Conservation (phyloP, 2,329 filamentous ascomycete species). For the Setomelanomma holmii region DNA sequence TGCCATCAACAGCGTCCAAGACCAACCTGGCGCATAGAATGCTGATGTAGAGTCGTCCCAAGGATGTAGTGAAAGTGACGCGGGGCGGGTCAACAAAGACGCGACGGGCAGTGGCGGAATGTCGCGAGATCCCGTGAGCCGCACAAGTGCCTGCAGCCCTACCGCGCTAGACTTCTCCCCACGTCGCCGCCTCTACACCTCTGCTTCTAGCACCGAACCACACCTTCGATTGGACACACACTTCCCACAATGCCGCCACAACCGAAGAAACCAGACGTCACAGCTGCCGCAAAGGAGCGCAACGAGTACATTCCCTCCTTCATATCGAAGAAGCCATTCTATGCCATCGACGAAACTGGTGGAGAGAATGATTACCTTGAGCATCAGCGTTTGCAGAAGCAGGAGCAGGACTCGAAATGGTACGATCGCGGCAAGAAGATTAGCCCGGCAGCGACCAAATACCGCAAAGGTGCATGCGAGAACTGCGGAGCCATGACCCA, state of each 20-base stretch:
- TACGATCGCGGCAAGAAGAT: slow-evolving; percentile 87
- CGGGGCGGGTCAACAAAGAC: slow-evolving; percentile 20
- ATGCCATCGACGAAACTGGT: slow-evolving; percentile 77
- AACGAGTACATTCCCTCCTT: slow-evolving; percentile 98
- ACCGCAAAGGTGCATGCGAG: slow-evolving; percentile 96
- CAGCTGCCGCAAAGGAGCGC: slow-evolving; percentile 76
- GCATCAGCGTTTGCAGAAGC: slow-evolving; percentile 86
- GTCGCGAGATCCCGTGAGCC: slow-evolving; percentile 31
- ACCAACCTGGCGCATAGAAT: slow-evolving; percentile 2
- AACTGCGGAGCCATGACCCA: slow-evolving; percentile 98
- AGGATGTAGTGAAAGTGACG: too few species aligned
- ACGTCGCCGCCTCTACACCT: slow-evolving; percentile 17
- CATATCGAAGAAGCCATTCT: slow-evolving; percentile 98
- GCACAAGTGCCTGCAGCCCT: slow-evolving; percentile 38
- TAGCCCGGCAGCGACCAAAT: slow-evolving; percentile 92
- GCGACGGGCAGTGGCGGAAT: slow-evolving; percentile 17
- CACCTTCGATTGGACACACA: neutral
- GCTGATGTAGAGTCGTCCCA: too few species aligned
- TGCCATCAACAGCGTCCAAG: slow-evolving; percentile 11
- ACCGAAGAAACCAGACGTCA: slow-evolving; percentile 59
- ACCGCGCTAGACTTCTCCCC: slow-evolving; percentile 27
- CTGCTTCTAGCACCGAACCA: neutral
- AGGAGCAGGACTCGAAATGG: slow-evolving; percentile 79
- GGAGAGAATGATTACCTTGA: slow-evolving; percentile 85
- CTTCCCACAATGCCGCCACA: slow-evolving; percentile 55